Evolutionary conservation across 805 yeast species (phyloP).

Genomic region (Cyberlindnera misumaiensis): DNA sequence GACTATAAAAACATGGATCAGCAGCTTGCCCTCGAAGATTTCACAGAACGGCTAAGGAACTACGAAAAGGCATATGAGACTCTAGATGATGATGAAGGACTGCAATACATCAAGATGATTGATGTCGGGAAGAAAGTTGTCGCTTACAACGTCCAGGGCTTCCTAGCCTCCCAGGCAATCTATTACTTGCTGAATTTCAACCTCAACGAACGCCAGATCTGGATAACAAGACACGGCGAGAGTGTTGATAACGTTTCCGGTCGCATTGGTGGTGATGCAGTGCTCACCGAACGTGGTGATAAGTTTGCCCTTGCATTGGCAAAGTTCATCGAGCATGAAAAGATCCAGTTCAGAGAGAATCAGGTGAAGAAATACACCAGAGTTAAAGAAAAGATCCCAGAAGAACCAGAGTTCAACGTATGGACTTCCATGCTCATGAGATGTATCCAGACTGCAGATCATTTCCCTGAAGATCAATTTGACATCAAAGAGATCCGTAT

Average conservation of each 20-base stretch:
- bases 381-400: slow-evolving; percentile 32
- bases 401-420: slow-evolving; percentile 76
- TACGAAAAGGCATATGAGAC: slow-evolving; percentile 90
- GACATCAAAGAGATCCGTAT: slow-evolving; percentile 84
- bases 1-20: slow-evolving; percentile 87
- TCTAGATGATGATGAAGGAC: slow-evolving; percentile 66
- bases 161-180: slow-evolving; percentile 87
- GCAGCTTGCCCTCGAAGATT: slow-evolving; percentile 70
- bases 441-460: slow-evolving; percentile 69
- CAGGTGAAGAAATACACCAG: slow-evolving; percentile 49
- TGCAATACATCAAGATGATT: slow-evolving; percentile 90
- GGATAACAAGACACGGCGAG: slow-evolving; percentile 96
- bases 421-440: slow-evolving; percentile 89
- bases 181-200: slow-evolving; percentile 87
- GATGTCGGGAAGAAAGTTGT: slow-evolving; percentile 94
- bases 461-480: slow-evolving; percentile 66
- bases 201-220: slow-evolving; percentile 80
- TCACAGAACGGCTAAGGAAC: slow-evolving; percentile 70
- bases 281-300: slow-evolving; percentile 69
- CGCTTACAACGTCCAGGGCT: slow-evolving; percentile 82
- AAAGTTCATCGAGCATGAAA: slow-evolving; percentile 65
- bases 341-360: slow-evolving; percentile 56
- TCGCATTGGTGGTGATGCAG: slow-evolving; percentile 86
- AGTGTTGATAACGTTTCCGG: slow-evolving; percentile 80
- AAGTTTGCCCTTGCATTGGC: slow-evolving; percentile 69